These are phyloP conservation scores for Eutrema yunnanense DNA, from an alignment of 345 rosid genomes.

Conservation along the genomic window DNA sequence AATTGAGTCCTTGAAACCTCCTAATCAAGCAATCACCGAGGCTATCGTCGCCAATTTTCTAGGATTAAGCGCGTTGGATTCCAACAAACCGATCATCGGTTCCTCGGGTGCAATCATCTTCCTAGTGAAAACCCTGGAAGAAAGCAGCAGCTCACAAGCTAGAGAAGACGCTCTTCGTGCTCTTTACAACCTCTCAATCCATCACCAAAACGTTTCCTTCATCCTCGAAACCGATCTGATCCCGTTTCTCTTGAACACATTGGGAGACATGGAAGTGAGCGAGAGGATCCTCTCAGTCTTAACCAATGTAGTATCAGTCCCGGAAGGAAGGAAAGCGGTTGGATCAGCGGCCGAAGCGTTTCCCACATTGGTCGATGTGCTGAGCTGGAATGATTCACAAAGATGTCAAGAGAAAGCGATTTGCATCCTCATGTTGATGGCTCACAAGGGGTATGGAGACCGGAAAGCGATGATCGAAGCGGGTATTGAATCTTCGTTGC, in stretches of 20 bases:
- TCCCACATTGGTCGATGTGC: constrained; percentile 63
- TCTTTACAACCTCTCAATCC: constrained; percentile 78
- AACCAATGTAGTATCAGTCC: constrained; percentile 66
- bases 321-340: constrained; percentile 69
- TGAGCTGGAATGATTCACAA: constrained; percentile 82
- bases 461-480: constrained; percentile 87
- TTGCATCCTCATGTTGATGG: constrained; percentile 83
- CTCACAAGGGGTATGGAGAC: constrained; percentile 71
- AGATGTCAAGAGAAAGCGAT: constrained; percentile 90
- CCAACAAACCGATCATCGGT: constrained; percentile 78
- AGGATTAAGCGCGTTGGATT: constrained; percentile 82
- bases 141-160: constrained; percentile 46
- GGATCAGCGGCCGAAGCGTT: constrained; percentile 47
- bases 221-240: constrained; percentile 61
- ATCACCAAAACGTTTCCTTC: constrained; percentile 40
- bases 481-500: constrained; percentile 70
- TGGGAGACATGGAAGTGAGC: constrained; percentile 90
- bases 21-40: constrained; percentile 48
- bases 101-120: constrained; percentile 74
- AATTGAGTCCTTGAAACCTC: constrained; percentile 46
- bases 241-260: constrained; percentile 44
- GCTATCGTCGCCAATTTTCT: constrained; percentile 82
- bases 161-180: constrained; percentile 87
- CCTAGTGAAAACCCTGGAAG: constrained; percentile 49
- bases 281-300: constrained; percentile 66